Conservation (phyloP, 352 stramenopile species). For the Globisporangium mamillatum region DNA sequence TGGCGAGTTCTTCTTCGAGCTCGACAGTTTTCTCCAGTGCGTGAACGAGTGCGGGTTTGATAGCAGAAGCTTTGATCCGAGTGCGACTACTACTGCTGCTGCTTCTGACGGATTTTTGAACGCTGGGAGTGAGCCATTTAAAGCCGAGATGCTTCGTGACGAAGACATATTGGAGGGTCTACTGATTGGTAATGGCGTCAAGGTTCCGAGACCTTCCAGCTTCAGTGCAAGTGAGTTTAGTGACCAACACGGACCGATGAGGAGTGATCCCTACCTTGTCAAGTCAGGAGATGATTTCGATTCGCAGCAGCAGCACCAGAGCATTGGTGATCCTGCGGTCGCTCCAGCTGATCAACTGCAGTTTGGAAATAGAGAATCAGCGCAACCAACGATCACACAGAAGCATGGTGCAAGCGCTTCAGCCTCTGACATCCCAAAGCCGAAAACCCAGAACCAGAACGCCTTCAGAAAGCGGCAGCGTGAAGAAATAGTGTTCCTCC, state of each 20-base stretch:
- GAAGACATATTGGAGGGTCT: background rate
- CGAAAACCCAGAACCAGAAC: conserved; percentile 40
- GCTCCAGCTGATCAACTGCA: background rate
- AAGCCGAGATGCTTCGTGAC: background rate
- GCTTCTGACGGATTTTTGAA: too few species aligned
- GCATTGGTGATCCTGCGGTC: background rate
- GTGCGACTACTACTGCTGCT: background rate
- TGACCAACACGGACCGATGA: background rate
- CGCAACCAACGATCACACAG: background rate
- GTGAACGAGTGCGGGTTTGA: conserved; percentile 14
- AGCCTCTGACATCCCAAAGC: conserved; percentile 22
- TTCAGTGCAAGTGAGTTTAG: background rate
- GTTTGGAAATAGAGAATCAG: background rate
- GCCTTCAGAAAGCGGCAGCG: conserved; percentile 17
- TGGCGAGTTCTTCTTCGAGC: conserved; percentile 34
- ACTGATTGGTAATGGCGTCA: too few species aligned
- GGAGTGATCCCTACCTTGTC: background rate
- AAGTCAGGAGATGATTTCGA: too few species aligned
- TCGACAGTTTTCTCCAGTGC: conserved; percentile 44
- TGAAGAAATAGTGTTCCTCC: background rate
- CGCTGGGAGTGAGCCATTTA: too few species aligned
- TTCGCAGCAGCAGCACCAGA: background rate
- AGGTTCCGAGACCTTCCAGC: background rate
- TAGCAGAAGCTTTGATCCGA: conserved; percentile 16
- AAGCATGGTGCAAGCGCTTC: conserved; percentile 12